Conservation (phyloP, 805 yeast species). For the Pichia occidentalis region DNA sequence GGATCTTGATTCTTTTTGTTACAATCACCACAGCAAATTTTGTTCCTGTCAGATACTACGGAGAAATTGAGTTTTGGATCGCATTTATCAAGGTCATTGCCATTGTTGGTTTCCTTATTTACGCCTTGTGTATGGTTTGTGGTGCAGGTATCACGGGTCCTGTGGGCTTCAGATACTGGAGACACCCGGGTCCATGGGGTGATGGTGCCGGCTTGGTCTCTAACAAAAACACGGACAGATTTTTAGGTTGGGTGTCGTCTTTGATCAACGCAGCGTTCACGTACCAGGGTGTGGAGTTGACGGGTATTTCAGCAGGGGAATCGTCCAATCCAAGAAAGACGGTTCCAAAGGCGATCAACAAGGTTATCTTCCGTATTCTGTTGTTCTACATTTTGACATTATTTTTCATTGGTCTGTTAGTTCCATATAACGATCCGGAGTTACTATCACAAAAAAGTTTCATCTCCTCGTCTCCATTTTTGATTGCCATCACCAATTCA, state of each 20-base stretch:
- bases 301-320: conserved; percentile 74
- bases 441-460: conserved; percentile 33
- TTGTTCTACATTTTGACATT: conserved; percentile 60
- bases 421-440: conserved; percentile 60
- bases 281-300: conserved; percentile 72
- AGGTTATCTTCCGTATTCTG: conserved; percentile 59
- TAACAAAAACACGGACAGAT: conserved; percentile 47
- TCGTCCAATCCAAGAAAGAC: conserved; percentile 61
- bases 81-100: conserved; percentile 63
- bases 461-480: conserved; percentile 60
- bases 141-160: conserved; percentile 68
- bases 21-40: conserved; percentile 47
- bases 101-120: conserved; percentile 62
- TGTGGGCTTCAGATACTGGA: conserved; percentile 75
- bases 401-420: conserved; percentile 63
- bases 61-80: conserved; percentile 73
- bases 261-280: conserved; percentile 73
- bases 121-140: conserved; percentile 64
- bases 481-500: conserved; percentile 61
- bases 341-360: conserved; percentile 66
- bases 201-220: conserved; percentile 46
- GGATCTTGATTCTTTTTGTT: conserved; percentile 64
- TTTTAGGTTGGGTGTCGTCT: conserved; percentile 65
- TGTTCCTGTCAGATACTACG: conserved; percentile 64
- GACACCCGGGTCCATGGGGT: conserved; percentile 70